Evolutionary conservation across 768 basidiomycete species (phyloP).

Genomic region (Peribolospora baueri): DNA sequence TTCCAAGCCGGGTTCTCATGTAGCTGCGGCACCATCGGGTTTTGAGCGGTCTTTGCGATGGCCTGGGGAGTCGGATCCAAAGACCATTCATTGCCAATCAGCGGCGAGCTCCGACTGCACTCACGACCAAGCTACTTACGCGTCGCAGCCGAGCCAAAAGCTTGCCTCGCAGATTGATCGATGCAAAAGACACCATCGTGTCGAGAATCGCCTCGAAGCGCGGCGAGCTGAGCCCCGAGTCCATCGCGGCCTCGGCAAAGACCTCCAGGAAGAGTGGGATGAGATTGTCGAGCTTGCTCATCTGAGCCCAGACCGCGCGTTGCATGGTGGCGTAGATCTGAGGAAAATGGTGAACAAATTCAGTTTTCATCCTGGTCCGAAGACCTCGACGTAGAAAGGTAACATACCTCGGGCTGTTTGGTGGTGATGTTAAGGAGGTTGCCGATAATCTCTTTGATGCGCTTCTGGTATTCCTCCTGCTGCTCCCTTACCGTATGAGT

Average conservation of each 20-base stretch:
- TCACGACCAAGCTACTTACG: conserved; percentile 21
- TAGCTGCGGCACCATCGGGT: neutral
- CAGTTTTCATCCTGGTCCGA: neutral
- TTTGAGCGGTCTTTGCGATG: neutral
- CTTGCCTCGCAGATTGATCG: conserved; percentile 51
- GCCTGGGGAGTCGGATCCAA: neutral
- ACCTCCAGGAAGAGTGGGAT: neutral
- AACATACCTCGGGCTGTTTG: conserved; percentile 39
- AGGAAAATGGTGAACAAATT: neutral
- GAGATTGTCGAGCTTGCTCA: conserved; percentile 37
- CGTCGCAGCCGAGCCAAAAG: conserved; percentile 56
- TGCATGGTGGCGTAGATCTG: conserved; percentile 45
- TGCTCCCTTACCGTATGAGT: conserved; percentile 41
- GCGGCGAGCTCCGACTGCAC: neutral
- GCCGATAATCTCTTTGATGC: conserved; percentile 59
- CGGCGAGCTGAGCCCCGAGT: conserved; percentile 49
- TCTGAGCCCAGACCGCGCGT: conserved; percentile 49
- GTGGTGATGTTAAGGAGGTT: conserved; percentile 50
- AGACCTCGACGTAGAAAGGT: neutral
- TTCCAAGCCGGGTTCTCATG: conserved; percentile 10
- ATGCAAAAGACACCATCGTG: conserved; percentile 37
- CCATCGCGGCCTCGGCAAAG: conserved; percentile 56
- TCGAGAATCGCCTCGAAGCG: conserved; percentile 53
- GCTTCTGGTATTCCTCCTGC: conserved; percentile 46
- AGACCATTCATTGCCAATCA: neutral